These are phyloP conservation scores for Flaveria trinervia DNA, from an alignment of 129 eudicot species.

Conservation along the genomic window DNA sequence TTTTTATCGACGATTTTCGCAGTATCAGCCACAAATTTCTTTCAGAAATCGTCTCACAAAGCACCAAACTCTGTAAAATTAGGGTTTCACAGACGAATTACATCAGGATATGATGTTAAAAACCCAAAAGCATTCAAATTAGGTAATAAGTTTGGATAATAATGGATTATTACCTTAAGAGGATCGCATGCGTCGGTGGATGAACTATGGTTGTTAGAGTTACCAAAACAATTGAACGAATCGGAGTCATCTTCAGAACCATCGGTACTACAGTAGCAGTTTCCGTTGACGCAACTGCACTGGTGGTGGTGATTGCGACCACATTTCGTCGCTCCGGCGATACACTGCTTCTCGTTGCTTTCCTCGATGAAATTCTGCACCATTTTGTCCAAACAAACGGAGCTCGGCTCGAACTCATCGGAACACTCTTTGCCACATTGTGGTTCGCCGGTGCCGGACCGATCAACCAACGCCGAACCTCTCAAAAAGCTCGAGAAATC, in stretches of 20 bases:
- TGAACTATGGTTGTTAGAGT: slow-evolving; percentile 37
- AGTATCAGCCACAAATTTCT: slow-evolving; percentile 65
- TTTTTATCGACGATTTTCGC: slow-evolving; percentile 58
- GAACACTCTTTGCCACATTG: slow-evolving; percentile 35
- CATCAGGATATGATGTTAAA: not conserved
- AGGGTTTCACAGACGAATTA: not conserved
- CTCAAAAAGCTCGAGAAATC: slow-evolving; percentile 54
- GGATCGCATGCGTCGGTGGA: slow-evolving; percentile 42
- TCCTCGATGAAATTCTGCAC: slow-evolving; percentile 83
- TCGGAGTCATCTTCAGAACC: slow-evolving; percentile 62
- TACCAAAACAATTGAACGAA: slow-evolving; percentile 47
- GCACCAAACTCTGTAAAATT: slow-evolving; percentile 58
- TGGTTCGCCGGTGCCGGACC: slow-evolving; percentile 28
- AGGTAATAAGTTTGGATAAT: not conserved
- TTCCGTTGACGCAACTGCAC: slow-evolving; percentile 59
- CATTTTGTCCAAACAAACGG: slow-evolving; percentile 76
- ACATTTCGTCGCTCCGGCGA: slow-evolving; percentile 33
- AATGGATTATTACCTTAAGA: slow-evolving; percentile 51
- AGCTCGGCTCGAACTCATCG: slow-evolving; percentile 72
- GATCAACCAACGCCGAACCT: slow-evolving; percentile 44
- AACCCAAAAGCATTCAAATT: not conserved
- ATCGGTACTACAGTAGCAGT: slow-evolving; percentile 28
- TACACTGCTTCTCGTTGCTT: slow-evolving; percentile 47
- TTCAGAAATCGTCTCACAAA: slow-evolving; percentile 54
- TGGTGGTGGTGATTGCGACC: slow-evolving; percentile 36